phyloP scores from a whole-genome alignment of 495 filamentous ascomycete species.

The Amphirosellinia nigrospora region DNA sequence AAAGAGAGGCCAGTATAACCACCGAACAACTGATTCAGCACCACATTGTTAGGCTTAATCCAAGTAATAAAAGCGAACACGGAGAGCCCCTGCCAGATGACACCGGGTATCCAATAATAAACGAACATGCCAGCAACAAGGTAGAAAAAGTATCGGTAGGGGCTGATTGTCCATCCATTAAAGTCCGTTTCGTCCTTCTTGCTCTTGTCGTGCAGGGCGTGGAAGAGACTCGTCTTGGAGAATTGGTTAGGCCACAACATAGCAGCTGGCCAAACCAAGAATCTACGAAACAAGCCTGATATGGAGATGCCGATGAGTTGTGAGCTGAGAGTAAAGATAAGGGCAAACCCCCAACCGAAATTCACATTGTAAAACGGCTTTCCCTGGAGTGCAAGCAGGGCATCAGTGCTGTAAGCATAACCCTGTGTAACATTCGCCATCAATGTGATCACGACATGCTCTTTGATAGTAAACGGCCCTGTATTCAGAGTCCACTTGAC shows the following conservation, averaged over 20 bases:
- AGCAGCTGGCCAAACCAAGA: slow-evolving; percentile 63
- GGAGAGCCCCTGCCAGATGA: slow-evolving; percentile 54
- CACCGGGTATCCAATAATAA: slow-evolving; percentile 67
- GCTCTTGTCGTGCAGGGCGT: slow-evolving; percentile 64
- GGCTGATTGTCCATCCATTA: slow-evolving; percentile 64
- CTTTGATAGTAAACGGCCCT: slow-evolving; percentile 70
- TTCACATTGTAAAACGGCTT: slow-evolving; percentile 63
- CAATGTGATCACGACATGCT: slow-evolving; percentile 66
- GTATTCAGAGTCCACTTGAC: slow-evolving; percentile 58
- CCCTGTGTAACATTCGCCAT: slow-evolving; percentile 55
- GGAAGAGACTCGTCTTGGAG: slow-evolving; percentile 64
- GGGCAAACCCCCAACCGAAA: slow-evolving; percentile 65
- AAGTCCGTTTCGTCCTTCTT: slow-evolving; percentile 56
- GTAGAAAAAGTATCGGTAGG: slow-evolving; percentile 66
- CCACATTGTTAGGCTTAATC: slow-evolving; percentile 61
- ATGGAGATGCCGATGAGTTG: slow-evolving; percentile 69
- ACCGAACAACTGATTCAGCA: slow-evolving; percentile 68
- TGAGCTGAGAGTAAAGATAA: slow-evolving; percentile 67
- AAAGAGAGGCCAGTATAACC: slow-evolving; percentile 65
- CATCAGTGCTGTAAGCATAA: slow-evolving; percentile 62
- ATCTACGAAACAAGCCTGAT: slow-evolving; percentile 66
- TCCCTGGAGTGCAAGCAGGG: slow-evolving; percentile 58
- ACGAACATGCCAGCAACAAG: slow-evolving; percentile 60
- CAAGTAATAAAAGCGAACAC: slow-evolving; percentile 61
- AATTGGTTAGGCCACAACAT: slow-evolving; percentile 70